Evolutionary conservation across 768 basidiomycete genomes (phyloP).

Genomic region (Naganishia vaughanmartiniae): DNA sequence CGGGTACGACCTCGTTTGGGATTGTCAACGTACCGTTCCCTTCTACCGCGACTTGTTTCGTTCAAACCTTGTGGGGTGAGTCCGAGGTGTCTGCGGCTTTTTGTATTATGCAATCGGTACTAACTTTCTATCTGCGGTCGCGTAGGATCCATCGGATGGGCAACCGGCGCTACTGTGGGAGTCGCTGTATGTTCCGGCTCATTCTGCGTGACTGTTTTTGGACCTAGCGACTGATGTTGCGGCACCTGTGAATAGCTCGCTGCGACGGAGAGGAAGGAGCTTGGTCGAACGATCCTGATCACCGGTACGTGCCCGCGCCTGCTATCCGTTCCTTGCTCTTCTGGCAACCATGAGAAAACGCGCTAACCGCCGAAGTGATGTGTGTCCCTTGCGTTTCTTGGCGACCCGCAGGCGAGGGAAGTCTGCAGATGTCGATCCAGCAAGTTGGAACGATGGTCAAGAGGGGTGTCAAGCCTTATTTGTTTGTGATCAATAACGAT

Average conservation of each 20-base stretch:
- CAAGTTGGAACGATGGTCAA: constrained; percentile 73
- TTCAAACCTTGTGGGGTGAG: constrained; percentile 71
- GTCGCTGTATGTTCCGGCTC: constrained; percentile 56
- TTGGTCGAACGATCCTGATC: constrained; percentile 72
- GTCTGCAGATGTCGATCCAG: constrained; percentile 65
- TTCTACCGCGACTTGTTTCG: constrained; percentile 58
- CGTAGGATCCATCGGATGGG: constrained; percentile 70
- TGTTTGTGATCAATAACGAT: constrained; percentile 62
- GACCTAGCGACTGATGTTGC: no score
- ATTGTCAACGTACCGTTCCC: constrained; percentile 78
- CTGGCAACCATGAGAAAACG: no score
- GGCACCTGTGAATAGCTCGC: constrained; percentile 52
- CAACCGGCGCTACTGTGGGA: constrained; percentile 69
- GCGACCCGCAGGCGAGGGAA: constrained; percentile 25
- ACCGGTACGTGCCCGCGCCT: constrained; percentile 69
- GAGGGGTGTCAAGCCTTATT: constrained; percentile 69
- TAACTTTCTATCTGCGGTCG: background rate
- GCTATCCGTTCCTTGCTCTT: no score
- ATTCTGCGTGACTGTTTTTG: background rate
- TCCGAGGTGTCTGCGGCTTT: background rate
- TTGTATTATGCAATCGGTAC: background rate
- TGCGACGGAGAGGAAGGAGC: constrained; percentile 62
- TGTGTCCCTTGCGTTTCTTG: background rate
- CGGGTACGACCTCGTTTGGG: constrained; percentile 84
- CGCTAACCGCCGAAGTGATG: no score